Conservation (phyloP, 768 basidiomycete species). For the Lyophyllum decastes region DNA sequence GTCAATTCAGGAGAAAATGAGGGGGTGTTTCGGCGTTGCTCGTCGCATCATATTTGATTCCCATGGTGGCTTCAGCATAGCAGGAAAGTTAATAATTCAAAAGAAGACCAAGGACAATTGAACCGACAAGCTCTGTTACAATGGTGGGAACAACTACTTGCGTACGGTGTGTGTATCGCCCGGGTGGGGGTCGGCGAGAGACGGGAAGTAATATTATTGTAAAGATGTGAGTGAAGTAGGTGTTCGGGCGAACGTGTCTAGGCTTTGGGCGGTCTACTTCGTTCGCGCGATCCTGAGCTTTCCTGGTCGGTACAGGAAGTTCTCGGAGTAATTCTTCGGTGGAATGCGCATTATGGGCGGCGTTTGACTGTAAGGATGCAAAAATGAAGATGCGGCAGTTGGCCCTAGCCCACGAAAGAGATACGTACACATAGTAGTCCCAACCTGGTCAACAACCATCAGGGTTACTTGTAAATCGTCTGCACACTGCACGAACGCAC, state of each 20-base stretch:
- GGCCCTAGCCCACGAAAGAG: not conserved
- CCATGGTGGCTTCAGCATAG: too few species aligned
- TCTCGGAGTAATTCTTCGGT: conserved; percentile 90
- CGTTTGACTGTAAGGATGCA: conserved; percentile 46
- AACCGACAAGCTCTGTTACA: too few species aligned
- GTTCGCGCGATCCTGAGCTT: conserved; percentile 85
- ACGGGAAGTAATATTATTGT: not conserved
- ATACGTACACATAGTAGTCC: conserved; percentile 86
- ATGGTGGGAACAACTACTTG: too few species aligned
- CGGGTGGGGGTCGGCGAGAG: too few species aligned
- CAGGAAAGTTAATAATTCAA: too few species aligned
- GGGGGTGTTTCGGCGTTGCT: too few species aligned
- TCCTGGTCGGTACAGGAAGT: conserved; percentile 80
- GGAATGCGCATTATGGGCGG: conserved; percentile 66
- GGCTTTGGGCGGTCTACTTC: conserved; percentile 60
- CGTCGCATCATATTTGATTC: too few species aligned
- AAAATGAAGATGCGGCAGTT: conserved; percentile 11
- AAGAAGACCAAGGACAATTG: too few species aligned
- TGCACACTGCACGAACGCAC: conserved; percentile 35
- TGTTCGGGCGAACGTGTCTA: not conserved
- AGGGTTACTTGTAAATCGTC: conserved; percentile 9
- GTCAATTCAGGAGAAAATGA: too few species aligned
- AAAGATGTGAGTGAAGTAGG: not conserved
- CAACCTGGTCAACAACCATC: conserved; percentile 58
- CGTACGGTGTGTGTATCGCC: too few species aligned